Evolutionary conservation across 2,329 filamentous ascomycete species (phyloP), one percentile per base, ranked within the genome.

Genomic region (Sphaceloma murrayae): DNA sequence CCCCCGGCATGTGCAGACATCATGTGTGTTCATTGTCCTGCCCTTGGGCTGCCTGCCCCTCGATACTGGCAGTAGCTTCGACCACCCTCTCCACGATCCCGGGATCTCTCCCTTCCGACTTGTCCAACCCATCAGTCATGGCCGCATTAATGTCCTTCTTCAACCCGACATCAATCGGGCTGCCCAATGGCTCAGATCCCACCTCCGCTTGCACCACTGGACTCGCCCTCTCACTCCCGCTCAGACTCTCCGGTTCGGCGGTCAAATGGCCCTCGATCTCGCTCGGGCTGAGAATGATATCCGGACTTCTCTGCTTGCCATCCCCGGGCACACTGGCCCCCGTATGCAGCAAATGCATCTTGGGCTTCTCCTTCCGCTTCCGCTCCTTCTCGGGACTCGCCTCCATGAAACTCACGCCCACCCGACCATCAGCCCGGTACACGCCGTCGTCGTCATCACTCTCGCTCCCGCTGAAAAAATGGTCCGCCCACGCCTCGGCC

Each of bases 381-480:
- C 33, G 16, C 34, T 42, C 26, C n/a, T 34, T 16, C 9, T 16
- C 18, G 11, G 29, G 32, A 29, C 19, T 22, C 3, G 29, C 19
- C 33, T 66, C 65, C n/a, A n/a, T 38, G 19, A 38, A 19, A 13
- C 11, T 38, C 5, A 58, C 58, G 10, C 64, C 57, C 19, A 21
- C 31, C 39, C n/a, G 29, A 9, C 10, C 46, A 9, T 31, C 26
- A 14, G 13, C 43, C 32, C 17, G 21, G 10, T 18, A 39, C 29
- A 14, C 32, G 5, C 29, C 66, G 27, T 71, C 68, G 4, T 65
- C 64, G 26, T 67, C 64, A 36, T 69, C 66, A 7, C 61, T 66
- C 65, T 66, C 1, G 51, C 58, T 64, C 29, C 70, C 68, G 43
- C 72, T 69, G 45, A 68, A 67, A 2, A 62, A 55, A 30, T 70